A percentile compares a stretch with the other conserved stretches of the same genome.
phyloP scores from a whole-genome alignment of 1,284 basidiomycete species.

The Chiua sp. region DNA sequence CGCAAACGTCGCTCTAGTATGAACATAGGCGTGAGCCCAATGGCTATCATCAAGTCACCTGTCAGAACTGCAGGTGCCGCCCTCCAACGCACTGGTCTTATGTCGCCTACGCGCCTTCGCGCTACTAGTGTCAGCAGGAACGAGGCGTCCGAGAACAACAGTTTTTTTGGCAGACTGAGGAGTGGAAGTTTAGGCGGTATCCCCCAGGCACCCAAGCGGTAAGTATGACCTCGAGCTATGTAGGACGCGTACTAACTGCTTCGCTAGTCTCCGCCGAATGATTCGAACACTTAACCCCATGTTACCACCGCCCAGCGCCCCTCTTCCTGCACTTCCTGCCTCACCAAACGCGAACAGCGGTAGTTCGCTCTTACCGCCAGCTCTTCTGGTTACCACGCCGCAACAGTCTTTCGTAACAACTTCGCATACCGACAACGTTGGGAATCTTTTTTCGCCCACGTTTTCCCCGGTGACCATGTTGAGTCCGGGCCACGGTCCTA shows the following conservation, averaged over 20 bases:
- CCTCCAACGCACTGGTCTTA: constrained; percentile 47
- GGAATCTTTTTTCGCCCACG: constrained; percentile 3
- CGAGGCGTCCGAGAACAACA: constrained; percentile 38
- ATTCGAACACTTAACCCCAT: constrained; percentile 34
- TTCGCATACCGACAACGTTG: constrained; percentile 15
- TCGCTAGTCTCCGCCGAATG: constrained; percentile 37
- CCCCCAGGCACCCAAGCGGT: constrained; percentile 38
- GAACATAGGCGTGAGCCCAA: constrained; percentile 49
- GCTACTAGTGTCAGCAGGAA: constrained; percentile 45
- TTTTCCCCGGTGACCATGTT: constrained; percentile 11
- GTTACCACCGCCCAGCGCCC: constrained; percentile 39
- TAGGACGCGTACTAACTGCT: constrained; percentile 7
- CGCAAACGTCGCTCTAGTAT: constrained; percentile 62
- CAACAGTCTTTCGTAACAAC: constrained; percentile 32
- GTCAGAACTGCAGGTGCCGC: constrained; percentile 50
- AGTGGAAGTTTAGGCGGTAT: constrained; percentile 50
- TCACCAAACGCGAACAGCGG: constrained; percentile 24
- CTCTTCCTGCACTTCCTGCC: constrained; percentile 39
- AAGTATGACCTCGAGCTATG: constrained; percentile 17
- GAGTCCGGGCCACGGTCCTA: constrained; percentile 13
- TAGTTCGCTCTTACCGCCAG: constrained; percentile 23
- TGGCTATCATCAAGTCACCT: constrained; percentile 57
- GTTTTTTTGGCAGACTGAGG: constrained; percentile 50
- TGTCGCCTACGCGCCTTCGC: constrained; percentile 43
- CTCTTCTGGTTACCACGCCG: constrained; percentile 15